Conservation (phyloP, 495 filamentous ascomycete species). For the Talaromyces wortmannii region DNA sequence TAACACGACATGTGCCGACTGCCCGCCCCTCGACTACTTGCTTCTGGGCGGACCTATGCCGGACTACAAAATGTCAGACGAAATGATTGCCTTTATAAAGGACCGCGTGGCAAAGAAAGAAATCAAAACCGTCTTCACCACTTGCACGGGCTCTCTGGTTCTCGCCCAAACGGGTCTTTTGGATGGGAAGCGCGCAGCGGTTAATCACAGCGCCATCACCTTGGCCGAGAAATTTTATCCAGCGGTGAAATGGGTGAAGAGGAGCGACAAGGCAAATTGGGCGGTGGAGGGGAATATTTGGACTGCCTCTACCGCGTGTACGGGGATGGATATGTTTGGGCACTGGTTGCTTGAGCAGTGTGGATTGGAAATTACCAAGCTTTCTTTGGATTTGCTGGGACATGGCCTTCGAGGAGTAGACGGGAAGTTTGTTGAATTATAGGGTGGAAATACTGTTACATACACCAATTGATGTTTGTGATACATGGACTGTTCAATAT, state of each 20-base stretch:
- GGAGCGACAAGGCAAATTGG: constrained; percentile 21
- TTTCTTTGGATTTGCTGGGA: constrained; percentile 8
- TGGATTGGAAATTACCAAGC: constrained; percentile 10
- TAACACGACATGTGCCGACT: constrained; percentile 15
- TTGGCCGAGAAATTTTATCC: neutral
- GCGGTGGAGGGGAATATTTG: constrained; percentile 26
- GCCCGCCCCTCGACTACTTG: constrained; percentile 18
- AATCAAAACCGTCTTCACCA: constrained; percentile 43
- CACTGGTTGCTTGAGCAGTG: constrained; percentile 23
- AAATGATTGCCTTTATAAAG: constrained; percentile 1
- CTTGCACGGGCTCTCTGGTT: constrained; percentile 53
- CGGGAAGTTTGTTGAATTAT: constrained; percentile 1
- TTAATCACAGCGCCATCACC: constrained; percentile 15
- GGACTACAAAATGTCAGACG: neutral
- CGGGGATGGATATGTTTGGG: constrained; percentile 32
- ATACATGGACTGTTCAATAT: too few species aligned
- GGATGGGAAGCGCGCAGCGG: constrained; percentile 51
- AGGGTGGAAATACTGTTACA: neutral
- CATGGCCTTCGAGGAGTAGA: constrained; percentile 8
- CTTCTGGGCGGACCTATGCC: constrained; percentile 18
- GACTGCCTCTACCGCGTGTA: constrained; percentile 24
- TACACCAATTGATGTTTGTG: neutral
- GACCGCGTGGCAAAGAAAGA: constrained; percentile 9
- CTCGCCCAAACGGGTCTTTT: constrained; percentile 49
- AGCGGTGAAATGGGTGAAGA: neutral